Conservation (phyloP, 1,284 basidiomycete species). For the Mycena citricolor region DNA sequence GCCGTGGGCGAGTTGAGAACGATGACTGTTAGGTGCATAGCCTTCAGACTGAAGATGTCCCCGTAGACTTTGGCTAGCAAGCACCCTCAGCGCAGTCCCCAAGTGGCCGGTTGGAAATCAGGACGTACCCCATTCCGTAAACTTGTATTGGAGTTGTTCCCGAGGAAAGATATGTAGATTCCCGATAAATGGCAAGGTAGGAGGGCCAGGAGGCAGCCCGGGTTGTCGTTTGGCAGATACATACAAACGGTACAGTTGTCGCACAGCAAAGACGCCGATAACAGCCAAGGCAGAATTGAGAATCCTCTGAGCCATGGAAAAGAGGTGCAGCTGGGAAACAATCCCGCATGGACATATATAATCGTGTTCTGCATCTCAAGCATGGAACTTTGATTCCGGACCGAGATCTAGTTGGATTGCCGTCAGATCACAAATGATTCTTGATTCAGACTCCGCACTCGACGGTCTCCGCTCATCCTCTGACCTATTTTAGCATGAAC, state of each 20-base stretch:
- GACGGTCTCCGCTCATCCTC: too few species aligned
- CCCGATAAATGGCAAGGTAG: background rate
- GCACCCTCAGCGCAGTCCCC: background rate
- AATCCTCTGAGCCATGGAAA: too few species aligned
- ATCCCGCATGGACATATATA: too few species aligned
- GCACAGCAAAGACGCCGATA: background rate
- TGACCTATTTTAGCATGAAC: too few species aligned
- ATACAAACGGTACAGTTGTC: background rate
- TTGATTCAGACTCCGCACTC: too few species aligned
- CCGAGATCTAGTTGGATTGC: too few species aligned
- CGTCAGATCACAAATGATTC: too few species aligned
- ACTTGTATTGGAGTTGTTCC: background rate
- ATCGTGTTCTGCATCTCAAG: too few species aligned
- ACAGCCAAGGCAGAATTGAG: too few species aligned
- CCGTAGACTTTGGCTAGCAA: background rate
- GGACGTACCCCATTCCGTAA: slow-evolving; percentile 2
- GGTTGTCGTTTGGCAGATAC: background rate
- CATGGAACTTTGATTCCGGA: too few species aligned
- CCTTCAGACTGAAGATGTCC: background rate
- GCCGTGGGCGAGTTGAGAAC: slow-evolving; percentile 25
- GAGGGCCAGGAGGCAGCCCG: background rate
- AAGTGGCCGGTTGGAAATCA: too few species aligned
- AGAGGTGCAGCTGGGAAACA: too few species aligned
- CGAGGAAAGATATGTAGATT: background rate
- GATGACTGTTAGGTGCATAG: slow-evolving; percentile 12